Evolutionary conservation across 805 yeast species (phyloP).

Genomic region (Lipomyces chichibuensis): DNA sequence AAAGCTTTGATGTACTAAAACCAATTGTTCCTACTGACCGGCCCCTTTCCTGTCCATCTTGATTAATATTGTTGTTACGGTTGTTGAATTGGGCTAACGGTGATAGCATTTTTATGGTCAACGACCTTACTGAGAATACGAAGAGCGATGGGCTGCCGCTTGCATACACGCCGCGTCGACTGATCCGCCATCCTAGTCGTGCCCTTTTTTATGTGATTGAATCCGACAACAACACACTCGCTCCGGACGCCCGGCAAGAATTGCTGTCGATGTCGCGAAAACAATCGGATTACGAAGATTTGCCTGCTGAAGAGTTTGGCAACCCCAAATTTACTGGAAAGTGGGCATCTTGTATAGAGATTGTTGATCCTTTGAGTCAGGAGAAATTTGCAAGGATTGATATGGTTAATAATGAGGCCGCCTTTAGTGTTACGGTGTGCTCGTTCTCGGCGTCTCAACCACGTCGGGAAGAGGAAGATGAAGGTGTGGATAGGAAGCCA

Average conservation of each 20-base stretch:
- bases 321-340: constrained; percentile 40
- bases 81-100: constrained; percentile 6
- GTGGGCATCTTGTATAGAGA: constrained; percentile 63
- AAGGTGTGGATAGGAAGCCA: constrained; percentile 22
- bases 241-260: constrained; percentile 27
- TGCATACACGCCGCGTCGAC: constrained; percentile 55
- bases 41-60: not conserved
- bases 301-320: constrained; percentile 52
- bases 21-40: constrained; percentile 36
- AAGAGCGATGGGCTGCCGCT: constrained; percentile 50
- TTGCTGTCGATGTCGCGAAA: constrained; percentile 25
- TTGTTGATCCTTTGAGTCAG: constrained; percentile 46
- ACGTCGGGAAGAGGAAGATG: constrained; percentile 13
- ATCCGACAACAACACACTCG: constrained; percentile 48
- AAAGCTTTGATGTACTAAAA: constrained; percentile 6
- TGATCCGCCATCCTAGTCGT: constrained; percentile 41
- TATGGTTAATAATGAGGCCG: constrained; percentile 50
- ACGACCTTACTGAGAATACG: constrained; percentile 37
- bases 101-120: constrained; percentile 36
- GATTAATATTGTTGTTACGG: not conserved
- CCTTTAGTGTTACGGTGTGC: constrained; percentile 47
- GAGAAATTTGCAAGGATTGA: constrained; percentile 52
- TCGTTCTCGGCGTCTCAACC: constrained; percentile 38
- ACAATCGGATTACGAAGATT: constrained; percentile 43
- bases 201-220: constrained; percentile 50